Evolutionary conservation across 441 rosid genomes (phyloP), one percentile per base, ranked within the genome.

Genomic region (Euphorbia celastroides): DNA sequence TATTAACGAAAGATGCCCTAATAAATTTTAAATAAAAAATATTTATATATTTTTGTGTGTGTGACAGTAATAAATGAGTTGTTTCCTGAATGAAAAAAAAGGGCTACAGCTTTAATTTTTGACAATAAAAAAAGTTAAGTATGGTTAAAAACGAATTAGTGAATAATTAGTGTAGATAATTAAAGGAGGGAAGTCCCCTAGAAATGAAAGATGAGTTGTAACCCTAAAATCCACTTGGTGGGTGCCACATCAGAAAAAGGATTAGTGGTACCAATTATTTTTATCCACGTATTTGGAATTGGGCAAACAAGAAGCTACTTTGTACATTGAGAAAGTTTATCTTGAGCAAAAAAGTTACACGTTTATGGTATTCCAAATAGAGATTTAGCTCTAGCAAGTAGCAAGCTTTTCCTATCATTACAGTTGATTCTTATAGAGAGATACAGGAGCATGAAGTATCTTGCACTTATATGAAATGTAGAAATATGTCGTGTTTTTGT

Each of bases 221-320:
- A 83, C 34, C 83, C 79, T 76, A 69, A 74, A 72, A 67, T 60
- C 83, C 78, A 81, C 78, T 82, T 83, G 84, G 86, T 91, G 92
- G 82, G 80, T 71, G 89, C 80, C 92, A 84, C 88, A 77, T 83
- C 80, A 82, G 79, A 80, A 81, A 87, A 88, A 44, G 9, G 1
- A 5, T 22, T 25, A 0, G 70, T 68, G 79, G 83, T 12, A 72
- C 79, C 71, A 6, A 2, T 1, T 19, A 17, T 44, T 25, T 70
- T 72, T 58, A 65, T 60, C 64, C 52, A 71, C 20, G 70, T 74
- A 70, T 78, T 44, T 59, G 26, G 76, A 83, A 71, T 76, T 75
- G 81, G 77, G 74, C 75, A 69, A 27, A 59, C 78, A 71, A 65
- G 63, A 64, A 78, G 79, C 69, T 57, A 17, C 61, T 72, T 59